Evolutionary conservation across 2,329 filamentous ascomycete species (phyloP).

Genomic region (Claviceps spartinae): DNA sequence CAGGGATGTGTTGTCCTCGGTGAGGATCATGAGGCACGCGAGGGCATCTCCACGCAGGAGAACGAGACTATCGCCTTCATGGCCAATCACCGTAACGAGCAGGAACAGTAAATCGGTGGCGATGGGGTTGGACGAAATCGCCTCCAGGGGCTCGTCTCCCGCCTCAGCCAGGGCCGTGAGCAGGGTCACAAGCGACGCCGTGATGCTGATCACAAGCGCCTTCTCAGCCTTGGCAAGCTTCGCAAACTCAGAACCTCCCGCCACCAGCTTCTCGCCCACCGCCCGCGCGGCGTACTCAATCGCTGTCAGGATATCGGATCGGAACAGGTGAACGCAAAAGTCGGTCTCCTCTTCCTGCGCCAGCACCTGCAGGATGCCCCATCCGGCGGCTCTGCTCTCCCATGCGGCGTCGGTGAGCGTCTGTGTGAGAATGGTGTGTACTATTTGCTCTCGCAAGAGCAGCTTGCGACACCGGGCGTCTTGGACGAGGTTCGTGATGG

Average conservation of each 20-base stretch:
- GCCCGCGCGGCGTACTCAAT: conserved; percentile 41
- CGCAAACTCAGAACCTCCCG: conserved; percentile 27
- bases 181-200: conserved; percentile 38
- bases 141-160: conserved; percentile 45
- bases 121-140: conserved; percentile 33
- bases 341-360: conserved; percentile 51
- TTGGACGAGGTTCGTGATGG: conserved; percentile 48
- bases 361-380: conserved; percentile 50
- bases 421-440: conserved; percentile 48
- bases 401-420: conserved; percentile 49
- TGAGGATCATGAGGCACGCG: conserved; percentile 42
- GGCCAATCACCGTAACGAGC: conserved; percentile 32
- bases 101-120: conserved; percentile 42
- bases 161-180: conserved; percentile 42
- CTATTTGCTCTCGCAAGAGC: conserved; percentile 51
- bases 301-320: conserved; percentile 47
- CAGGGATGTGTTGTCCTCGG: conserved; percentile 44
- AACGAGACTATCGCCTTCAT: conserved; percentile 23
- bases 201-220: conserved; percentile 38
- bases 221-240: conserved; percentile 41
- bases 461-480: conserved; percentile 50
- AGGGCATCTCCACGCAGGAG: conserved; percentile 33
- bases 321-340: conserved; percentile 52
- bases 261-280: conserved; percentile 30
- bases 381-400: conserved; percentile 52